Base-by-base conservation (phyloP, 2,329 filamentous ascomycete genomes). In the Alternaria conjuncta region DNA sequence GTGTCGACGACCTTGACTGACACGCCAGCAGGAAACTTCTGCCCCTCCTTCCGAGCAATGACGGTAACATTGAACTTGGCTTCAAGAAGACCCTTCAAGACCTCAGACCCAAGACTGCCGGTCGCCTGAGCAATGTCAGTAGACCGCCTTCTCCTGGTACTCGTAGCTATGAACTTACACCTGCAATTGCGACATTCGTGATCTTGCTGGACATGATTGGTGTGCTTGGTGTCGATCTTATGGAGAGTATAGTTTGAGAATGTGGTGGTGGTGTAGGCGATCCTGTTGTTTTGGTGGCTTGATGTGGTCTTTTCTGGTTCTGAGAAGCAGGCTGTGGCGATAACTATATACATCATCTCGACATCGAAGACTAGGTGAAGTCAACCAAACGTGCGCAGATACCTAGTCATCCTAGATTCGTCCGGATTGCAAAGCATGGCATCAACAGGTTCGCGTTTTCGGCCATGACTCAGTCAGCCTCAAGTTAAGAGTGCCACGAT, bases 371-470 rank as follows among this genome's bases (percentile, higher is more conserved):
- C 21, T n/a, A 25, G 5, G 23, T 11, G 23, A 26, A 15, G 30
- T 83, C 84, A 20, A 79, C 65, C 23, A 89, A 80, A 5, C 82
- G 83, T 30, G 12, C 46, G 9, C 21, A 50, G n/a, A 3, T 78
- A 64, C n/a, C 44, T 26, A 28, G 41, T 56, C 15, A 28, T 30
- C 21, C 47, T 11, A 15, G n/a, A 30, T 50, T 53, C 25, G 50
- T 49, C 50, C 26, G 57, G 46, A 13, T 60, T 26, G 25, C 54
- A 53, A 28, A 55, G 20, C 41, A 45, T 46, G 26, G 12, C 23
- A 13, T 46, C 12, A 25, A 15, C n/a, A 46, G 44, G 13, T 23
- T 23, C 21, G 44, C 44, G 8, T 20, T 12, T 25, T 20, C 18
- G 13, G 25, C 20, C 25, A 20, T 26, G n/a, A 50, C 25, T 12